A percentile compares a stretch with the other conserved stretches of the same genome.
Conservation (phyloP, 2,329 filamentous ascomycete species). For the Hypoxylon sp. region DNA sequence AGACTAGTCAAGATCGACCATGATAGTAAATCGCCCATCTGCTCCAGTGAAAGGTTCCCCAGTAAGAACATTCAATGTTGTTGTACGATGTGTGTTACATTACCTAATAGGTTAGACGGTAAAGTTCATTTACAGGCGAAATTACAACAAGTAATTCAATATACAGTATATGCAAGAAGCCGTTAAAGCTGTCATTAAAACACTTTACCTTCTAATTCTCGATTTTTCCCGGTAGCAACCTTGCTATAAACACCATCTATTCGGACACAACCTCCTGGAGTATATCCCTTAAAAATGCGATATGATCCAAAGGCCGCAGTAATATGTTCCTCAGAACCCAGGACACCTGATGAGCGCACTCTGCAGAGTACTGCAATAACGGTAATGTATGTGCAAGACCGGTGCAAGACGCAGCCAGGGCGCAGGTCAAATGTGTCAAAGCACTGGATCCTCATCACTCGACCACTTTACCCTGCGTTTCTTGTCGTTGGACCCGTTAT, state of each 20-base stretch:
- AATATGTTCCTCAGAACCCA: background rate
- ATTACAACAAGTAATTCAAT: slow-evolving; percentile 10
- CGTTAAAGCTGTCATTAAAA: background rate
- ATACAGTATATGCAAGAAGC: slow-evolving; percentile 25
- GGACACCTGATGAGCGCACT: background rate
- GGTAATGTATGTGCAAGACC: slow-evolving; percentile 11
- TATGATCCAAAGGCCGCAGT: background rate
- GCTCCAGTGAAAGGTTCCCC: slow-evolving; percentile 4
- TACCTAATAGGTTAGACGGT: slow-evolving; percentile 17
- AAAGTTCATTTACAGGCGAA: slow-evolving; percentile 5
- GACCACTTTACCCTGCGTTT: slow-evolving; percentile 28
- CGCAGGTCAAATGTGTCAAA: slow-evolving; percentile 23
- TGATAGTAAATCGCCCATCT: background rate
- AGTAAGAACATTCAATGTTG: background rate
- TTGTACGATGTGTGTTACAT: slow-evolving; percentile 4
- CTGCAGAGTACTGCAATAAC: slow-evolving; percentile 15
- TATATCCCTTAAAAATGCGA: background rate
- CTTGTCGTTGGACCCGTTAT: slow-evolving; percentile 34
- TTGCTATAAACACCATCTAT: slow-evolving; percentile 4
- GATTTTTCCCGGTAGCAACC: slow-evolving; percentile 4
- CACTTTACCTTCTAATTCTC: slow-evolving; percentile 5
- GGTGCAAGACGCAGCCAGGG: slow-evolving; percentile 16
- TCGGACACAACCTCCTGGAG: background rate
- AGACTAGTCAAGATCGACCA: slow-evolving; percentile 23
- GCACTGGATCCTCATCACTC: slow-evolving; percentile 29